Percentiles rank a stretch among this genome's conserved stretches.
Evolutionary conservation across 83 land plant species (phyloP).

Genomic region (Picea abies): DNA sequence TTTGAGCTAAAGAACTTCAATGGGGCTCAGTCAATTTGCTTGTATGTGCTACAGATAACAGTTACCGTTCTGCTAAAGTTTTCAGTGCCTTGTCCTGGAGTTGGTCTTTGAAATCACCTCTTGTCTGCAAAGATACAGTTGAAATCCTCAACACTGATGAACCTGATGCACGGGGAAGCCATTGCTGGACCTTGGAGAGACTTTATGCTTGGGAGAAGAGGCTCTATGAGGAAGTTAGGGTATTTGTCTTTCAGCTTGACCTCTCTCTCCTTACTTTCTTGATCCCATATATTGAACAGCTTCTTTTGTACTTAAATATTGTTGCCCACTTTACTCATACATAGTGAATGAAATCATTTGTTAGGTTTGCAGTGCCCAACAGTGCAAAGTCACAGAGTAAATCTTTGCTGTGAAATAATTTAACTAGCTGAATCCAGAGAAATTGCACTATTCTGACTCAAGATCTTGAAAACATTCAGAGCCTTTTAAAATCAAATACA

Average conservation of each 20-base stretch:
- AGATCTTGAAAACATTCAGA: background rate
- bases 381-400: too few species aligned
- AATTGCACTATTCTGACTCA: background rate
- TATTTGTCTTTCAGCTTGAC: conserved; percentile 18
- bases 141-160: conserved; percentile 22
- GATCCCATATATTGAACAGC: background rate
- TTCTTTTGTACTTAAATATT: background rate
- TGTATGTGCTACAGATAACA: conserved; percentile 35
- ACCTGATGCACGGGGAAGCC: conserved; percentile 57
- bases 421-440: background rate
- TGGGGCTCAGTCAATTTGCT: background rate
- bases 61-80: conserved; percentile 55
- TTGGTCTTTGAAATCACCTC: conserved; percentile 64
- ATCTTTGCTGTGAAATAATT: background rate
- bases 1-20: background rate
- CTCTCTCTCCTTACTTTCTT: background rate
- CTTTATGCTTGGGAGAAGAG: conserved; percentile 85
- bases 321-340: background rate
- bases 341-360: background rate
- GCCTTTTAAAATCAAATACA: background rate
- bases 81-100: conserved; percentile 62
- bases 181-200: conserved; percentile 80
- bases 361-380: background rate
- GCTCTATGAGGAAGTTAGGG: conserved; percentile 91
- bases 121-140: conserved; percentile 25